Conservation (phyloP, 1,139 yeast genomes). For the Suhomyces ambrosiae region DNA sequence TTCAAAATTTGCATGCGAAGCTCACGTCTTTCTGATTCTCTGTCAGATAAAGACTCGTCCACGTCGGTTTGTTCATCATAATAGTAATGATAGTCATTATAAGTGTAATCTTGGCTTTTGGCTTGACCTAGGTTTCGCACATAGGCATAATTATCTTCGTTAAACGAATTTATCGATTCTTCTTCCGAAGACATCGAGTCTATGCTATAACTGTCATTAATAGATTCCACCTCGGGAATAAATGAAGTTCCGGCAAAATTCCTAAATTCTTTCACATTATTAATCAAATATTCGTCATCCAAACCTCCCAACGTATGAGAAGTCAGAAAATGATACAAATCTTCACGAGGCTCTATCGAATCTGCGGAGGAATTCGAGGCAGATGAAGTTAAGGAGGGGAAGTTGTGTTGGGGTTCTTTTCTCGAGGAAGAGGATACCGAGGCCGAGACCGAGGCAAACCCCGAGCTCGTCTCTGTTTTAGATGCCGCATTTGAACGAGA, state of each 20-base stretch:
- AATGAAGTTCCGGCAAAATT: slow-evolving; percentile 37
- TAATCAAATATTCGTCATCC: slow-evolving; percentile 34
- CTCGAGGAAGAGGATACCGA: too few species aligned
- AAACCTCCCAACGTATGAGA: slow-evolving; percentile 9
- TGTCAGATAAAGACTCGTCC: slow-evolving; percentile 14
- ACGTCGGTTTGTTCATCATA: slow-evolving; percentile 15
- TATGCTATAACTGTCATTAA: slow-evolving; percentile 17
- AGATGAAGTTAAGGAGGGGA: slow-evolving; percentile 16
- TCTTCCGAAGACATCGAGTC: slow-evolving; percentile 27
- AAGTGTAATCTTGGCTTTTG: slow-evolving; percentile 11
- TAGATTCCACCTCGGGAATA: background rate
- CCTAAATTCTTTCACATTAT: slow-evolving; percentile 28
- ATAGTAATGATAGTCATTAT: slow-evolving; percentile 19
- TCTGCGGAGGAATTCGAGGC: slow-evolving; percentile 14
- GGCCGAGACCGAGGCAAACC: too few species aligned
- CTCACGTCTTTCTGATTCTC: slow-evolving; percentile 41
- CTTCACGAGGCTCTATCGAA: slow-evolving; percentile 5
- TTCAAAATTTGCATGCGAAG: slow-evolving; percentile 42
- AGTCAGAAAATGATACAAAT: slow-evolving; percentile 16
- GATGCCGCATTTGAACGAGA: background rate
- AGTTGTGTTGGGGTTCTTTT: too few species aligned
- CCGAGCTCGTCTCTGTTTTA: too few species aligned
- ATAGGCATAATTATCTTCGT: slow-evolving; percentile 13
- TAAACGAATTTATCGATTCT: slow-evolving; percentile 17
- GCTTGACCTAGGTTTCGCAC: slow-evolving; percentile 11